Evolutionary conservation across 306 rosid genomes (phyloP), one percentile per base, ranked within the genome.

Genomic region (Cucumis melo): DNA sequence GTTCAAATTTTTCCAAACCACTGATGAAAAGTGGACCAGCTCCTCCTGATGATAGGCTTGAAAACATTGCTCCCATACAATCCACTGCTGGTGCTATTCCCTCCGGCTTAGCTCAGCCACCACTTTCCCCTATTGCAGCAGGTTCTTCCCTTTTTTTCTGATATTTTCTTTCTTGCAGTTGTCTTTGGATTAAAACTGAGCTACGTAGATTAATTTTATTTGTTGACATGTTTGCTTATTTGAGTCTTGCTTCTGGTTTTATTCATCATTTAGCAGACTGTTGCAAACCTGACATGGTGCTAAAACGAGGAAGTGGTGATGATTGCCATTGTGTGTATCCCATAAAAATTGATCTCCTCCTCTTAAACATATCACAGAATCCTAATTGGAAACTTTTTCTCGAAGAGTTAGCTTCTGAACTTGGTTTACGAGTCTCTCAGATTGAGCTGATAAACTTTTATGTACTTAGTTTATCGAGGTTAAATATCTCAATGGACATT

Each of bases 401-500:
- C 8, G 80, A 82, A 1, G 86, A 86, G 79, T 83, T 94, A 78
- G 96, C 99, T 72, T 27, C 82, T 15, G 89, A 89, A 78, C 91
- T 94, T 81, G 87, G 77, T 84, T 77, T 94, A 82, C 68, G 56
- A 36, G 82, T 73, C 82, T 76, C 92, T 38, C 96, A 94, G 86
- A 87, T 92, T 77, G 91, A 90, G 74, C 81, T 92, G 84, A 88
- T 90, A 46, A 89, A 92, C 81, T 94, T 94, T 81, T 92, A 94
- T 75, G 81, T 90, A 67, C 84, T 88, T 77, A 79, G 82, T 80
- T 73, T 86, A 61, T 87, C 91, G 13, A 85, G 84, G 13, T 82
- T 86, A 83, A 92, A 94, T 87, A 89, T 94, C 77, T 92, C 99
- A 5, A 94, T 94, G 97, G 88, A 94, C 80, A 87, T 94, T 59